A percentile compares a stretch with the other conserved stretches of the same genome.
phyloP scores from a whole-genome alignment of 192 early-diverging fungal genomes.

The Podila epicladia region DNA sequence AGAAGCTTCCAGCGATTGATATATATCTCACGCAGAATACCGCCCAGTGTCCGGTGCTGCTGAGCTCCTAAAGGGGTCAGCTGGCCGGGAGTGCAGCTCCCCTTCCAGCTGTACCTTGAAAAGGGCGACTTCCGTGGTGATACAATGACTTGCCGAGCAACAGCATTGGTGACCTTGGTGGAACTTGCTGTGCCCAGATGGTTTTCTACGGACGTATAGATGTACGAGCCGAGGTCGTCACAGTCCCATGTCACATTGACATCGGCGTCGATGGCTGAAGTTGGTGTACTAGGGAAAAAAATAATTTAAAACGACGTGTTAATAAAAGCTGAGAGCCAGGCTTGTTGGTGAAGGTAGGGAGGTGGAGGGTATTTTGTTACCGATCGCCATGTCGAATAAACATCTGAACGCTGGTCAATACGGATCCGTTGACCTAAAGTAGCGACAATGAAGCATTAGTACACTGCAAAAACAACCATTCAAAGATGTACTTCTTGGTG shows the following conservation, averaged over 20 bases:
- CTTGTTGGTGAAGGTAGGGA: no score
- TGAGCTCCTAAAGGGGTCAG: slow-evolving; percentile 16
- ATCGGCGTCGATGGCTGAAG: not conserved
- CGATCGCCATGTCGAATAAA: slow-evolving; percentile 30
- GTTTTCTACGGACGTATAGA: not conserved
- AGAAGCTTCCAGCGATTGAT: slow-evolving; percentile 14
- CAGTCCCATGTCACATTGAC: not conserved
- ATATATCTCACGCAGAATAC: slow-evolving; percentile 14
- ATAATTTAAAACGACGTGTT: not conserved
- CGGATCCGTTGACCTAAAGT: slow-evolving; percentile 8
- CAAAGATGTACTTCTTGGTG: no score
- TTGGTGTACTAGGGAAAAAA: not conserved
- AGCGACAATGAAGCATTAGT: not conserved
- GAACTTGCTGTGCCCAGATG: not conserved
- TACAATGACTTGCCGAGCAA: slow-evolving; percentile 1
- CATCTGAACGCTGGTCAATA: slow-evolving; percentile 11
- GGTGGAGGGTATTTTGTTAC: not conserved
- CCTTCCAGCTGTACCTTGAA: slow-evolving; percentile 14
- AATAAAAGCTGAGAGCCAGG: no score
- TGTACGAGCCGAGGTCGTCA: not conserved
- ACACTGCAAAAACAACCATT: no score
- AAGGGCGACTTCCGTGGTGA: slow-evolving; percentile 6
- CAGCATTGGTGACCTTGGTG: not conserved
- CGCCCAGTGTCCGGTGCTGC: slow-evolving; percentile 16
- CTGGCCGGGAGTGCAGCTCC: slow-evolving; percentile 17